These are phyloP conservation scores for Chytriomyces sp. DNA, from an alignment of 192 early-diverging fungal genomes.

Conservation along the genomic window DNA sequence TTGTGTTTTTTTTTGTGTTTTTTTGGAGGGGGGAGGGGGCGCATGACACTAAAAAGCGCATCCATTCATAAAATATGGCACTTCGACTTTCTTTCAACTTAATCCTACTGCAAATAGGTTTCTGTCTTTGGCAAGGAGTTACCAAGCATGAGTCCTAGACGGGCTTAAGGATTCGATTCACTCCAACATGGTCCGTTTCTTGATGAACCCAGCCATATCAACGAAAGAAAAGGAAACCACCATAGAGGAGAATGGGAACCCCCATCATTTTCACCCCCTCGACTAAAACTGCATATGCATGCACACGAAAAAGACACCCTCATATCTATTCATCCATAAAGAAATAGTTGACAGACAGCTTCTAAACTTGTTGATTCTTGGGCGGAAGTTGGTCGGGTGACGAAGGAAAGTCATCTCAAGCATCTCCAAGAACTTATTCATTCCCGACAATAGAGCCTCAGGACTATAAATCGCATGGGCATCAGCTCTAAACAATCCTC, in stretches of 20 bases:
- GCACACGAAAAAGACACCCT: too few relatives aligned
- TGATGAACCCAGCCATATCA: background rate
- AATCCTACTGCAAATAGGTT: too few relatives aligned
- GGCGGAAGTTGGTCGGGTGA: conserved; percentile 95
- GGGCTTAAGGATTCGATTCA: background rate
- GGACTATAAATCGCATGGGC: conserved; percentile 51
- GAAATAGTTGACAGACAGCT: conserved; percentile 64
- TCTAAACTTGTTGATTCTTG: conserved; percentile 98
- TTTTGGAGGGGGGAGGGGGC: too few relatives aligned
- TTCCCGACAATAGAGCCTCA: conserved; percentile 87
- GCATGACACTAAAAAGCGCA: too few relatives aligned
- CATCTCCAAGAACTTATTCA: conserved; percentile 93
- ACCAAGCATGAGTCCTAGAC: too few relatives aligned
- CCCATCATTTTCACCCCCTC: background rate
- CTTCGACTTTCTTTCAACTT: too few relatives aligned
- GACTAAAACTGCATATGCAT: too few relatives aligned
- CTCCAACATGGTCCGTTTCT: background rate
- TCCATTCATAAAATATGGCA: too few relatives aligned
- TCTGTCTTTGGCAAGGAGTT: too few relatives aligned
- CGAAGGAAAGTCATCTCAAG: conserved; percentile 96
- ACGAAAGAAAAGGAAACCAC: background rate
- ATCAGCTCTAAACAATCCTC: background rate
- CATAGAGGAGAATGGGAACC: background rate
- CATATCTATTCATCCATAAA: conserved; percentile 70
- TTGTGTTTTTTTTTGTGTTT: too few relatives aligned